These are phyloP conservation scores for Erodium maritimum DNA, from an alignment of 345 rosid species.

Conservation along the genomic window DNA sequence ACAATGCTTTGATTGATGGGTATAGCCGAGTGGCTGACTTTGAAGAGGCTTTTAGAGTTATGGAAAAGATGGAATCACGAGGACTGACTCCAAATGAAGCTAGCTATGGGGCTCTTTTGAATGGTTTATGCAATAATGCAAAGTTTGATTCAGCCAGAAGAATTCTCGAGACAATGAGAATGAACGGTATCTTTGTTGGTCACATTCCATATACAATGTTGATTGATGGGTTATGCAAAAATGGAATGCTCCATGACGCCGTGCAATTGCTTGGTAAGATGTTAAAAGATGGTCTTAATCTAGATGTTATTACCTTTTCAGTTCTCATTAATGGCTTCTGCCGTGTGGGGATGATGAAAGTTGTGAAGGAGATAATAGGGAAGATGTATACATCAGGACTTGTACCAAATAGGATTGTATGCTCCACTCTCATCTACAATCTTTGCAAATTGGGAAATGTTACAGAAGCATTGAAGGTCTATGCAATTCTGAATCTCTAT, in stretches of 20 bases:
- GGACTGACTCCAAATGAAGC: slow-evolving; percentile 49
- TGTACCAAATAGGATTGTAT: slow-evolving; percentile 45
- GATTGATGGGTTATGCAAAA: slow-evolving; percentile 68
- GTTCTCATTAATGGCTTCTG: slow-evolving; percentile 69
- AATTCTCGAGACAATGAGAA: slow-evolving; percentile 58
- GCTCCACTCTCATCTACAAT: slow-evolving; percentile 46
- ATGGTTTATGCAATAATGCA: slow-evolving; percentile 55
- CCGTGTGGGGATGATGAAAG: slow-evolving; percentile 31
- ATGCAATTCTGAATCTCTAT: slow-evolving; percentile 40
- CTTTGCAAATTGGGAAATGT: slow-evolving; percentile 40
- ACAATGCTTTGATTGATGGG: slow-evolving; percentile 61
- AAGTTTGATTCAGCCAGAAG: slow-evolving; percentile 47
- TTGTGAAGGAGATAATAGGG: slow-evolving; percentile 50
- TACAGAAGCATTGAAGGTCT: slow-evolving; percentile 48
- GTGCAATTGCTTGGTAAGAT: slow-evolving; percentile 38
- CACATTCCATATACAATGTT: slow-evolving; percentile 50
- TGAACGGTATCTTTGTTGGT: slow-evolving; percentile 35
- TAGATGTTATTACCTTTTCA: slow-evolving; percentile 70
- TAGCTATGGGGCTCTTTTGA: slow-evolving; percentile 58
- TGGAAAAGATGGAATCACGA: slow-evolving; percentile 42
- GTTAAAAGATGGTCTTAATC: slow-evolving; percentile 45
- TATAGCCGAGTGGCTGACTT: slow-evolving; percentile 36
- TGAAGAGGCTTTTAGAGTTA: slow-evolving; percentile 50
- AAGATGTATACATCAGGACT: slow-evolving; percentile 55
- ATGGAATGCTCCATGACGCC: slow-evolving; percentile 49